Conservation (phyloP, 805 yeast genomes). For the Metschnikowia rubicola region DNA sequence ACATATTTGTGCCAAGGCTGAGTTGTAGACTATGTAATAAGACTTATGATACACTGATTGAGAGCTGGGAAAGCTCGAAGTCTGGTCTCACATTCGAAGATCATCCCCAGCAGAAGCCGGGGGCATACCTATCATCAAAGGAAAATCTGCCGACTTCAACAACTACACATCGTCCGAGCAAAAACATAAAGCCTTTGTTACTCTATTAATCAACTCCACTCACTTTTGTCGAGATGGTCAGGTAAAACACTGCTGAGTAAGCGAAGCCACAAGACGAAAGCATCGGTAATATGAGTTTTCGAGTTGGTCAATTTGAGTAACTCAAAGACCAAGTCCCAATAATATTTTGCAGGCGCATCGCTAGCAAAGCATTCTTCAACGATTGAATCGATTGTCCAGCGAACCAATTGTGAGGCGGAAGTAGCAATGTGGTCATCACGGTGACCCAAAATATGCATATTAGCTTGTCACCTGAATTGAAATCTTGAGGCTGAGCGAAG, state of each 20-base stretch:
- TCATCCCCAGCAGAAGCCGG: too few species aligned
- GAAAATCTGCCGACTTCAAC: too few species aligned
- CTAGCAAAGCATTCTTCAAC: conserved; percentile 7
- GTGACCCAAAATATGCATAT: conserved; percentile 34
- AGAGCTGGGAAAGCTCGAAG: too few species aligned
- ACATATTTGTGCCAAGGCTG: too few species aligned
- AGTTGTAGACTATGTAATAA: too few species aligned
- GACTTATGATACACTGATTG: too few species aligned
- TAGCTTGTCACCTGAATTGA: conserved; percentile 16
- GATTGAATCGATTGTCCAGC: conserved; percentile 52
- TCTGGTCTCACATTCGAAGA: too few species aligned
- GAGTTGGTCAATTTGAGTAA: conserved; percentile 26
- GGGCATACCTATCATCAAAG: too few species aligned
- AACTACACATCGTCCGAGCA: too few species aligned
- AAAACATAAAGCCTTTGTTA: too few species aligned
- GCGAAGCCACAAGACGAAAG: conserved; percentile 55
- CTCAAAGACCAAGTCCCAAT: conserved; percentile 47
- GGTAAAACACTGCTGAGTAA: conserved; percentile 28
- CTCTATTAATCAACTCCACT: too few species aligned
- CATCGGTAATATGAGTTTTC: conserved; percentile 34
- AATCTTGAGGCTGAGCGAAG: background rate
- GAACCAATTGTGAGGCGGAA: conserved; percentile 38
- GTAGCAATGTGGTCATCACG: conserved; percentile 38
- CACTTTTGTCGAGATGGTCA: too few species aligned
- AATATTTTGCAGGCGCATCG: conserved; percentile 15